Evolutionary conservation across 805 yeast genomes (phyloP), one percentile per base, ranked within the genome.

Genomic region (Grigorovia jiainica): DNA sequence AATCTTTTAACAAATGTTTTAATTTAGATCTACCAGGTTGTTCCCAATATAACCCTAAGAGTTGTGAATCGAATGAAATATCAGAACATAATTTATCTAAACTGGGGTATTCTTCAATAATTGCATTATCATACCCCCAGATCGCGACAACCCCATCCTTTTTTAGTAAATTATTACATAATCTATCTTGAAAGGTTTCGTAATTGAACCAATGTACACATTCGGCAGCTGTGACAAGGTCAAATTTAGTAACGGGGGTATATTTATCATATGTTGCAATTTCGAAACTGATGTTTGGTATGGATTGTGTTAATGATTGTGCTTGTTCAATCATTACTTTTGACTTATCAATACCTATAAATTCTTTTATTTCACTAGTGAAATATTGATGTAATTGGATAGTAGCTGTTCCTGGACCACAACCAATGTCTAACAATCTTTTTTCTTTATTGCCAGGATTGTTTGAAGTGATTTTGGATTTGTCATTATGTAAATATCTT

Each of bases 121-220:
- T 65, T 0, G 87, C 85, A 51, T 86, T 95, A 33, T 73, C 78
- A 54, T 87, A 87, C 4, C 84, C 82, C 82, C 90, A 87, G 49
- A 75, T 74, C 0, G 87, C 82, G 38, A 87, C 55, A 0, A 87
- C 79, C 1, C 92, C 95, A 19, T 69, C 67, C 17, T 69, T 67
- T 1, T 75, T 71, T 40, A 71, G 72, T 45, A 86, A 65, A 13
- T 77, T 63, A 5, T 75, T 52, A 17, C 65, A 61, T 2, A 74
- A 68, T 45, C 75, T 76, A 5, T 58, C 51, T 54, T 76, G 78
- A 55, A 78, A 80, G 24, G 50, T 49, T 0, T 65, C 63, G 44
- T 75, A 79, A 43, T 80, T 70, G 43, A 85, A 73, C 95, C 95
- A 87, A 61, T 87, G 96, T n/a, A 73, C 76, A 44, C 87, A 81